Percentiles rank a stretch among this genome's conserved stretches.
phyloP scores from a whole-genome alignment of 495 filamentous ascomycete genomes.

The Penicillium manginii region DNA sequence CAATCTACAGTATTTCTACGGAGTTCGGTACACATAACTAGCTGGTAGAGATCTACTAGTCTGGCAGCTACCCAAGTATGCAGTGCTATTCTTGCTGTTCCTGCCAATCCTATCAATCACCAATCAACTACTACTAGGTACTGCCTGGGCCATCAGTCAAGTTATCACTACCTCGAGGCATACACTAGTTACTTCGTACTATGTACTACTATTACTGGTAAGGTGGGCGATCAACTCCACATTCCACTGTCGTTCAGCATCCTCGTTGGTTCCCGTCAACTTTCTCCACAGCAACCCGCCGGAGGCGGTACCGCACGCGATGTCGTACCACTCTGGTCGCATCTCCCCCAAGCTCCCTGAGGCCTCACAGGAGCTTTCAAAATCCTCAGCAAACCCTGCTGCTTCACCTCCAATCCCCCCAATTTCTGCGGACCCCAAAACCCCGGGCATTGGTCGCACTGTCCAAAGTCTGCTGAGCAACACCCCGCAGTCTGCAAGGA shows the following conservation, averaged over 20 bases:
- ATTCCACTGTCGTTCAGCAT: slow-evolving; percentile 17
- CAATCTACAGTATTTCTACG: neutral
- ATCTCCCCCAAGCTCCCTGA: slow-evolving; percentile 61
- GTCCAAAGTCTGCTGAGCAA: slow-evolving; percentile 20
- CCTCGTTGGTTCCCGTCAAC: slow-evolving; percentile 24
- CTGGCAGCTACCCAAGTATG: too few relatives aligned
- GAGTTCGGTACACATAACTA: too few relatives aligned
- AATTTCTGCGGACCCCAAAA: slow-evolving; percentile 1
- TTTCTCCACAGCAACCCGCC: slow-evolving; percentile 33
- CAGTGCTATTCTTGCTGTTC: slow-evolving; percentile 4
- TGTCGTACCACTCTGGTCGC: slow-evolving; percentile 31
- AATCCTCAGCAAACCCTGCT: slow-evolving; percentile 4
- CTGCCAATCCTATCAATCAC: neutral
- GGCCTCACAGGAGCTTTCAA: slow-evolving; percentile 55
- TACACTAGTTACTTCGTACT: too few relatives aligned
- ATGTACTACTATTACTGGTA: slow-evolving; percentile 7
- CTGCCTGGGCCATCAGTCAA: too few relatives aligned
- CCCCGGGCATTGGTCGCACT: slow-evolving; percentile 17
- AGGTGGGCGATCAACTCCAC: slow-evolving; percentile 31
- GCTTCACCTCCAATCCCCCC: slow-evolving; percentile 1
- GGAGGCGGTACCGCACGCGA: slow-evolving; percentile 34
- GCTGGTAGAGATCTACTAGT: too few relatives aligned
- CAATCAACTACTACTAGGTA: too few relatives aligned
- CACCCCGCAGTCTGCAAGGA: slow-evolving; percentile 45
- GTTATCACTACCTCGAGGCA: too few relatives aligned